Conservation (phyloP, 805 yeast genomes). For the Millerozyma miso region DNA sequence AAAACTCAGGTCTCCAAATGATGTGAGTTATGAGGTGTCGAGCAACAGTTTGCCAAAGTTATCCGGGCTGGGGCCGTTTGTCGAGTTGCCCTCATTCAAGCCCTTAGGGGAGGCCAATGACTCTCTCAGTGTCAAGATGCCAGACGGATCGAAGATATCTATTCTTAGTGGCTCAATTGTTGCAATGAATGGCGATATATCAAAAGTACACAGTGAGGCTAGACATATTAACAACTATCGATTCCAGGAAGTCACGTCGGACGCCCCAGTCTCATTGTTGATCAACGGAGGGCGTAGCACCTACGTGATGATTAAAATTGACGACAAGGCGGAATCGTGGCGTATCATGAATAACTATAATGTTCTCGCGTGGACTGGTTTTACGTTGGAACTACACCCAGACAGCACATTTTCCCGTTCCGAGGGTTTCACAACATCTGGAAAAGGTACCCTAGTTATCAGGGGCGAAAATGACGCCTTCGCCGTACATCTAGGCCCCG, state of each 20-base stretch:
- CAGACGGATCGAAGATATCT: slow-evolving; percentile 35
- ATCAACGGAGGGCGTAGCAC: slow-evolving; percentile 33
- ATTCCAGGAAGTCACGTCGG: slow-evolving; percentile 11
- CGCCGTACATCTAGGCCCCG: slow-evolving; percentile 28
- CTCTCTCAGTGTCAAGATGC: slow-evolving; percentile 41
- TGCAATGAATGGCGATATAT: slow-evolving; percentile 42
- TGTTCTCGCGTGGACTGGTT: slow-evolving; percentile 48
- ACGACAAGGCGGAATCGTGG: slow-evolving; percentile 41
- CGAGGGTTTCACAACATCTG: slow-evolving; percentile 24
- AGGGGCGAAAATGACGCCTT: slow-evolving; percentile 37
- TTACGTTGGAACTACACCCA: slow-evolving; percentile 21
- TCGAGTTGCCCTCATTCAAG: slow-evolving; percentile 38
- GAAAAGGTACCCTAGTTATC: slow-evolving; percentile 39
- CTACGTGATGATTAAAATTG: slow-evolving; percentile 34
- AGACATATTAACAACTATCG: slow-evolving; percentile 6
- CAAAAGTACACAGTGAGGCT: slow-evolving; percentile 15
- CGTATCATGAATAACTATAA: slow-evolving; percentile 28
- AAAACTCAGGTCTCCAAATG: background rate
- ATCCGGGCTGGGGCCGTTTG: slow-evolving; percentile 45
- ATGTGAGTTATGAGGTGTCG: slow-evolving; percentile 7
- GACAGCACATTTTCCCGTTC: slow-evolving; percentile 14
- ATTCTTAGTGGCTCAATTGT: slow-evolving; percentile 36
- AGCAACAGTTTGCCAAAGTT: slow-evolving; percentile 23
- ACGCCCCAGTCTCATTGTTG: slow-evolving; percentile 17
- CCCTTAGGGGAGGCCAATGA: slow-evolving; percentile 37